A percentile compares a stretch with the other conserved stretches of the same genome.
Conservation (phyloP, 176 grass and related monocot genomes). For the Ensete glaucum region DNA sequence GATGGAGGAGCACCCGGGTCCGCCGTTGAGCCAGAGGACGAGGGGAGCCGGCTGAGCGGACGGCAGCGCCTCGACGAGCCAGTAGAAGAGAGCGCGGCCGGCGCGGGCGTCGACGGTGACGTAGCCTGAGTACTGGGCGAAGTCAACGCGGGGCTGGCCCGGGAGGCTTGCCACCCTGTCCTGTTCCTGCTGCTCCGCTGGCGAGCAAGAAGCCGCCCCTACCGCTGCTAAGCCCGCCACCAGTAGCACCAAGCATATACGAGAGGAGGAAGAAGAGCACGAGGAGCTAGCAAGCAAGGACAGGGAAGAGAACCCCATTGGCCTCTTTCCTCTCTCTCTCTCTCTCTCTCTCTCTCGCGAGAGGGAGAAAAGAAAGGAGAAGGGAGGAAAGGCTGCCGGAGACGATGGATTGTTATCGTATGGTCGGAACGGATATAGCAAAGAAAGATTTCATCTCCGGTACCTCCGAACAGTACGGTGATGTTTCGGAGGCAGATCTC, state of each 20-base stretch:
- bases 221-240: neutral
- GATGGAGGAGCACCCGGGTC: slow-evolving; percentile 84
- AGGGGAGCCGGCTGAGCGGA: slow-evolving; percentile 35
- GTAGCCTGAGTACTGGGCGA: slow-evolving; percentile 86
- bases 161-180: slow-evolving; percentile 59
- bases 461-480: too few relatives aligned
- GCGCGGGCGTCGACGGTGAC: slow-evolving; percentile 50
- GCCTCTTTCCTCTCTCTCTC: neutral
- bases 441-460: too few relatives aligned
- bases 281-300: neutral
- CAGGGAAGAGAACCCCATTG: neutral
- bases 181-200: neutral
- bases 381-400: too few relatives aligned
- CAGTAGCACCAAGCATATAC: neutral
- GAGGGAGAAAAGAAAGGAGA: neutral
- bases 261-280: neutral
- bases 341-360: neutral
- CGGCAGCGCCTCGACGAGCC: slow-evolving; percentile 16
- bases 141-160: slow-evolving; percentile 73
- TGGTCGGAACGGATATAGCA: too few relatives aligned
- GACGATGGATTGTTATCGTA: too few relatives aligned
- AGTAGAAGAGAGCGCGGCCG: slow-evolving; percentile 15
- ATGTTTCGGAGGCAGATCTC: too few relatives aligned
- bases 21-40: slow-evolving; percentile 92
- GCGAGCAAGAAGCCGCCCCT: neutral